These are phyloP conservation scores for Botrytis hyacinthi DNA, from an alignment of 2,329 filamentous ascomycete genomes.

Conservation along the genomic window DNA sequence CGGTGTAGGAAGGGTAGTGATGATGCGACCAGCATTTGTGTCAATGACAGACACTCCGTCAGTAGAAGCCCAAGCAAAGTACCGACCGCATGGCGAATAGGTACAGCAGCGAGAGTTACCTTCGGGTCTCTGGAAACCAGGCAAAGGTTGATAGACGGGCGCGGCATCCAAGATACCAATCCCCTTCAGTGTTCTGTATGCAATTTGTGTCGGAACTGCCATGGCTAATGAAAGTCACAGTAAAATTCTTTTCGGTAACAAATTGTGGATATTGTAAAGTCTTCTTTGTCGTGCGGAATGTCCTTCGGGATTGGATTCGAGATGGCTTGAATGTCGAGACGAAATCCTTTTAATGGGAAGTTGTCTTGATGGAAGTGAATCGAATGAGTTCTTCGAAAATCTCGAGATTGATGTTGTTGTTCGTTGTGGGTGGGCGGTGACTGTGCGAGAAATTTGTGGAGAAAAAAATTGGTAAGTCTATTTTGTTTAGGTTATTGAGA, in stretches of 20 bases:
- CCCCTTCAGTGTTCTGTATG: conserved; percentile 94
- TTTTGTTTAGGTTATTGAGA: neutral
- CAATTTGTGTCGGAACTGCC: conserved; percentile 90
- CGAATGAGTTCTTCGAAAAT: conserved; percentile 15
- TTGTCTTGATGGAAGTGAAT: conserved; percentile 16
- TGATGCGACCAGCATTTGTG: conserved; percentile 68
- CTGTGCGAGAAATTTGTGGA: conserved; percentile 19
- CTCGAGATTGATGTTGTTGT: conserved; percentile 13
- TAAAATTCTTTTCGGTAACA: conserved; percentile 29
- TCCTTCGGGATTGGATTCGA: conserved; percentile 22
- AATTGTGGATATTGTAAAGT: conserved; percentile 25
- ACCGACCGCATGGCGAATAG: conserved; percentile 94
- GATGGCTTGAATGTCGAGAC: conserved; percentile 18
- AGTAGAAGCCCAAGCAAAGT: conserved; percentile 90
- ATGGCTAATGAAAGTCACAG: conserved; percentile 90
- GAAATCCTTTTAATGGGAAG: conserved; percentile 4
- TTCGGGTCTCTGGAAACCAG: conserved; percentile 83
- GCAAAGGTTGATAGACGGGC: conserved; percentile 79
- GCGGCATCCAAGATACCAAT: conserved; percentile 92
- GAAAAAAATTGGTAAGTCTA: conserved; percentile 1
- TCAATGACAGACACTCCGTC: conserved; percentile 86
- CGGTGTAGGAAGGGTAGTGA: conserved; percentile 71
- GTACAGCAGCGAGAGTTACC: conserved; percentile 91
- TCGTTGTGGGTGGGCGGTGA: conserved; percentile 14
- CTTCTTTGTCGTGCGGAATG: conserved; percentile 28